Evolutionary conservation across 2,329 filamentous ascomycete genomes (phyloP), one percentile per base, ranked within the genome.

Genomic region (Penicillium sp.): DNA sequence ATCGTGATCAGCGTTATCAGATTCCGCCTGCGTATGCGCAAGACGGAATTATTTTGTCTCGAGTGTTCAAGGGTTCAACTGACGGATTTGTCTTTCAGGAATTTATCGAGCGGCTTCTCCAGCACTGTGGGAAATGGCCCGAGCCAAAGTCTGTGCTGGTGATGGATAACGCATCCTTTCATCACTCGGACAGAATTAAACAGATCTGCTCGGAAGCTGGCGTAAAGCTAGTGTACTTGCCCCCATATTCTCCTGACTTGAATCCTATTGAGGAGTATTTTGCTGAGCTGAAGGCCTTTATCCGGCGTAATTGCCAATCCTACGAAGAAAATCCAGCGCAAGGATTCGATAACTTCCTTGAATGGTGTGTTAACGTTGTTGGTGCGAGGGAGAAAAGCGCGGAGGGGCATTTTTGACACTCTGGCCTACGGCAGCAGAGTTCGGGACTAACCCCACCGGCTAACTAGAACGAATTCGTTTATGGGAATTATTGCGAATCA

Each of bases 311-410:
- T 25, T 55, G 46, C 47, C 17, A 37, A 6, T 41, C 19, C 1
- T 59, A 55, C 41, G 47, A 59, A 43, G 38, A 46, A 38, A 47
- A 48, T 6, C 51, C 27, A 12, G 47, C 3, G 1, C 47, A 57
- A 57, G 50, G 50, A 33, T 69, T 70, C 55, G 41, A 59, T 45
- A 52, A 27, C 46, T 70, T 65, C 52, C 58, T 70, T 27, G 65
- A 71, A 57, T 69, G 61, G 68, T 72, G 64, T 56, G 51, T 71
- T 41, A 58, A 64, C 51, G 55, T 65, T 19, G 62, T 69, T 47
- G 66, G 70, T 31, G 58, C 59, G 35, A 66, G 60, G 47, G 46
- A 59, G 37, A 13, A 58, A 21, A 68, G 59, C 45, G 63, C 63
- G 9, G 38, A 61, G 45, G 63, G 62, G 25, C 61, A 68, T 58